These are phyloP conservation scores for Zychaea mexicana DNA, from an alignment of 371 early-diverging fungal genomes.

Conservation along the genomic window DNA sequence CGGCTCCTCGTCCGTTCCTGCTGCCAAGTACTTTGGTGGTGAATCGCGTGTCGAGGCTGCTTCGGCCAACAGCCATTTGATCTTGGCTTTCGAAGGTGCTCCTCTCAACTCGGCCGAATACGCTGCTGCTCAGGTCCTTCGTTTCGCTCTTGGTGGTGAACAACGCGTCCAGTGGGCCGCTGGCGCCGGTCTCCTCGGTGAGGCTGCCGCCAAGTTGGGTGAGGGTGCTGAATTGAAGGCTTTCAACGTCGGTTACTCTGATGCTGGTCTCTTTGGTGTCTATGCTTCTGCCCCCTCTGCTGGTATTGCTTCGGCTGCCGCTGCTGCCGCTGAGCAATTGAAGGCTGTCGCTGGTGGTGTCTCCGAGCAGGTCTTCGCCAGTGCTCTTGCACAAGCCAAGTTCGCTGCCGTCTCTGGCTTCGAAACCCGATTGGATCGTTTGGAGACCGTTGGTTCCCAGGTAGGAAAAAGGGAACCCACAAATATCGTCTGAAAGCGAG, in stretches of 20 bases:
- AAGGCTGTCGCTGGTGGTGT: constrained; percentile 62
- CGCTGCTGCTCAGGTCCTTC: constrained; percentile 78
- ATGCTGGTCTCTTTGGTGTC: constrained; percentile 93
- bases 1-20: constrained; percentile 46
- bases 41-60: constrained; percentile 76
- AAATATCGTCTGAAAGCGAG: too few species aligned
- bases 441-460: constrained; percentile 50
- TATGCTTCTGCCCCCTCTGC: constrained; percentile 67
- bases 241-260: constrained; percentile 89
- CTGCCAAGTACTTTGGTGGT: constrained; percentile 82
- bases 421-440: constrained; percentile 64
- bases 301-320: constrained; percentile 60
- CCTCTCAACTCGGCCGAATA: constrained; percentile 68
- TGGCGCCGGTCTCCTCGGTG: constrained; percentile 73
- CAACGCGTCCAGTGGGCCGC: constrained; percentile 75
- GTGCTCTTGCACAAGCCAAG: constrained; percentile 87
- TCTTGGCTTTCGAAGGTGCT: constrained; percentile 82
- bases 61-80: constrained; percentile 57
- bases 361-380: constrained; percentile 68
- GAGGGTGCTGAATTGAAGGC: constrained; percentile 65
- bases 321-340: constrained; percentile 73
- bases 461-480: too few species aligned
- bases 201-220: constrained; percentile 61
- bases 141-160: constrained; percentile 81
- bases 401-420: constrained; percentile 70